Evolutionary conservation across 495 filamentous ascomycete species (phyloP).

Genomic region (Thozetella sp.): DNA sequence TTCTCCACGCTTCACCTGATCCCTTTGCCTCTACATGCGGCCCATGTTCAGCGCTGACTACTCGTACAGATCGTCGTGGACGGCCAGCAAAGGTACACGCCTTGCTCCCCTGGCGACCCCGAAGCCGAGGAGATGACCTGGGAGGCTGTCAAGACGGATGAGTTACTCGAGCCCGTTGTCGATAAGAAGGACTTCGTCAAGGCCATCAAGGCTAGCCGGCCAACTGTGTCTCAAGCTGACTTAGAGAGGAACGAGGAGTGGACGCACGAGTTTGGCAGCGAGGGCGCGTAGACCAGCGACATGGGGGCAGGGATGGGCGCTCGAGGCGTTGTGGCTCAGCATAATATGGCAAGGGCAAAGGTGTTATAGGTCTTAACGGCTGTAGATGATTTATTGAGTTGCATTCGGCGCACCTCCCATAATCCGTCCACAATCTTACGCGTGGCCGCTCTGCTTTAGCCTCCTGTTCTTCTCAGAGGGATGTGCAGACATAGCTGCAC

Average conservation of each 20-base stretch:
- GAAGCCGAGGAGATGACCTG: conserved; percentile 92
- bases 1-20: background rate
- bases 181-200: conserved; percentile 92
- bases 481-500: no score
- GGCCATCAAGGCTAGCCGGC: conserved; percentile 82
- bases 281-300: conserved; percentile 57
- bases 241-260: conserved; percentile 84
- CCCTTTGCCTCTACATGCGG: background rate
- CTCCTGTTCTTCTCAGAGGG: no score
- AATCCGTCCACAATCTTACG: no score
- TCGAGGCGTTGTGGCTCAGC: conserved; percentile 3
- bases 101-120: conserved; percentile 88
- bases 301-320: conserved; percentile 1
- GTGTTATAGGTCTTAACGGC: background rate
- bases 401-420: background rate
- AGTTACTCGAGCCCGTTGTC: conserved; percentile 83
- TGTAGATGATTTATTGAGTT: conserved; percentile 1
- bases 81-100: conserved; percentile 78
- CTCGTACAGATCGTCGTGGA: conserved; percentile 65
- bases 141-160: conserved; percentile 80
- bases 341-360: background rate
- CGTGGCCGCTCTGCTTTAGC: no score
- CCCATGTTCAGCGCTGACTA: conserved; percentile 5
- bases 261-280: conserved; percentile 96
- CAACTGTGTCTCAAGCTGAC: conserved; percentile 87